phyloP scores from a whole-genome alignment of 164 flowering plant genomes.

The Platanus orientalis region DNA sequence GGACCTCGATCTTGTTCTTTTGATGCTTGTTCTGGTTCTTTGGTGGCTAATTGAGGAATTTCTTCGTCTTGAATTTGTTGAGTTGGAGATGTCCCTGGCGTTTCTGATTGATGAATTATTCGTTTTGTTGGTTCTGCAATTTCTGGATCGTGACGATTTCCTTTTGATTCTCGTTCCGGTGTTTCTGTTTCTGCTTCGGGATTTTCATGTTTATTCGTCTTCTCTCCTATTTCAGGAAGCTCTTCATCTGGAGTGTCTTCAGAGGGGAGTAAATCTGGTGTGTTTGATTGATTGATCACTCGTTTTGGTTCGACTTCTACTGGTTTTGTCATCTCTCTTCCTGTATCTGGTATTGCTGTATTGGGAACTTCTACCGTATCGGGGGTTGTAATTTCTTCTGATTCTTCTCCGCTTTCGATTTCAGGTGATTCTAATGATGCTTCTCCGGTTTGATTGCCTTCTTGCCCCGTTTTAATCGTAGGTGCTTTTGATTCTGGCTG shows the following conservation, averaged over 20 bases:
- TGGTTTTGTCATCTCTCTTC: not conserved
- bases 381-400: not conserved
- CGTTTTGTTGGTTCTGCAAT: not conserved
- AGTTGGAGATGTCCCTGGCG: conserved; percentile 2
- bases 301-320: not conserved
- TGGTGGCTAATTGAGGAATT: not conserved
- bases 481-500: conserved; percentile 9
- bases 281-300: not conserved
- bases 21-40: not conserved
- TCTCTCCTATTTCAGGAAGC: not conserved
- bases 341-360: not conserved
- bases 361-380: not conserved
- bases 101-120: not conserved
- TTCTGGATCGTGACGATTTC: not conserved
- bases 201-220: not conserved
- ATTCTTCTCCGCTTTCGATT: not conserved
- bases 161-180: conserved; percentile 1
- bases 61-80: conserved; percentile 5
- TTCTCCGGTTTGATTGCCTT: not conserved
- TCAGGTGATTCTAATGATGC: not conserved
- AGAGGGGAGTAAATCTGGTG: not conserved
- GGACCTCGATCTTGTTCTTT: not conserved
- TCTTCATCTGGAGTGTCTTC: conserved; percentile 4
- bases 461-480: not conserved
- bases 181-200: not conserved